Conservation (phyloP, 768 basidiomycete species). For the Fomitopsis pulvina region DNA sequence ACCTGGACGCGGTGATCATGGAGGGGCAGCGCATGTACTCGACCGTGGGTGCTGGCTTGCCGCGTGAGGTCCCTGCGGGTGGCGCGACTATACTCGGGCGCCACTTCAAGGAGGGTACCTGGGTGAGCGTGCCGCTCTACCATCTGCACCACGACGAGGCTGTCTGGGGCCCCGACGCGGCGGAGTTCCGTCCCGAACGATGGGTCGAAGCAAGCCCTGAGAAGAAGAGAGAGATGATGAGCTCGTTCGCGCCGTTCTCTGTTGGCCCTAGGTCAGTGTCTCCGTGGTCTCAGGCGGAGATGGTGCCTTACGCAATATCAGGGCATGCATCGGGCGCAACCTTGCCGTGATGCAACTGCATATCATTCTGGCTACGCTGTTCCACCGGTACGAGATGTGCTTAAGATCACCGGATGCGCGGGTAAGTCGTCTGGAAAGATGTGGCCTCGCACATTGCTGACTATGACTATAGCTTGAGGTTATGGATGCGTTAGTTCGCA, state of each 20-base stretch:
- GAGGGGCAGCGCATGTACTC: slow-evolving; percentile 25
- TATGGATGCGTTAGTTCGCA: background rate
- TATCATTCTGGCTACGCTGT: slow-evolving; percentile 69
- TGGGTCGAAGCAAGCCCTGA: slow-evolving; percentile 14
- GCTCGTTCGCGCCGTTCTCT: slow-evolving; percentile 11
- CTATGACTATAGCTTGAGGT: background rate
- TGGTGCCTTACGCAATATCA: background rate
- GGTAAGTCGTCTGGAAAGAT: slow-evolving; percentile 24
- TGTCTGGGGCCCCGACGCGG: slow-evolving; percentile 15
- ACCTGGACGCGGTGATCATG: slow-evolving; percentile 25
- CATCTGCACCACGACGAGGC: slow-evolving; percentile 8
- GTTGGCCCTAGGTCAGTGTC: slow-evolving; percentile 8
- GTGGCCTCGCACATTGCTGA: background rate
- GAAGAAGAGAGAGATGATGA: background rate
- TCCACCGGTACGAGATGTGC: slow-evolving; percentile 66
- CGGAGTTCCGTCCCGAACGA: slow-evolving; percentile 16
- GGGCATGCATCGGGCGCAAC: slow-evolving; percentile 6
- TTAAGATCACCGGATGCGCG: slow-evolving; percentile 48
- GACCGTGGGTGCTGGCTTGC: slow-evolving; percentile 24
- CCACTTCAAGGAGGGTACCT: slow-evolving; percentile 18
- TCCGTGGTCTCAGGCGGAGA: background rate
- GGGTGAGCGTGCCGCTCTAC: slow-evolving; percentile 17
- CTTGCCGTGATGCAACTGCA: slow-evolving; percentile 20
- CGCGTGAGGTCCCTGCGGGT: slow-evolving; percentile 21
- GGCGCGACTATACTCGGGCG: slow-evolving; percentile 16